Base-by-base conservation (phyloP, 2,329 filamentous ascomycete genomes). In the Huntiella bhutanensis region DNA sequence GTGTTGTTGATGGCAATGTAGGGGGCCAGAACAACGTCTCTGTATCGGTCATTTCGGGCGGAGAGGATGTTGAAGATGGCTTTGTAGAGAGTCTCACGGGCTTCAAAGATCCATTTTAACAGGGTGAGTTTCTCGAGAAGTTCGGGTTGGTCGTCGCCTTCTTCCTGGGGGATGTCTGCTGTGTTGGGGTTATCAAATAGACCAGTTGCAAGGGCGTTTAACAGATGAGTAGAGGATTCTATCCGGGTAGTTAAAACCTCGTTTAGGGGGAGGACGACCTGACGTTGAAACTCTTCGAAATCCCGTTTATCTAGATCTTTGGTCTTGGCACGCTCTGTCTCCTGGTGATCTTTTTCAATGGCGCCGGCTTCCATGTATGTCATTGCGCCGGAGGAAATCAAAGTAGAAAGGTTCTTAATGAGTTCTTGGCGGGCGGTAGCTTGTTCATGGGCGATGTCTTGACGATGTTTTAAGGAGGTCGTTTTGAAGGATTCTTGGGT, bases 101-200 rank as follows among this genome's bases (percentile, higher is more conserved):
- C 81, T 59, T 98, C 91, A 55, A 95, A 96, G 6, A 96, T 77
- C 87, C 91, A 96, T 57, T 96, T 98, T 11, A 96, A 69, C 41
- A 95, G 73, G 0, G 88, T 96, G 10, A 98, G 69, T 62, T 94
- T 93, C 61, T 98, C 91, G 2, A 96, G 67, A 0, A 96, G 70
- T 60, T 98, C 91, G 0, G 91, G 91, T 58, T 87, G 79, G 59
- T 95, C 88, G 54, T 96, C 88, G 13, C 91, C 88, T 63, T 95
- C 88, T 60, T 94, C 86, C 59, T 95, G 87, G 0, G 86, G 81
- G 60, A 85, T 76, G 55, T 93, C 88, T 0, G 86, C 57, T 73
- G 80, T 48, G 73, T 80, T 62, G 44, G 76, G 77, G 51, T 45
- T 40, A 32, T 47, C 41, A 22, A 50, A 47, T 11, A 50, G 37